Conservation (phyloP, 2,329 filamentous ascomycete genomes). For the Aspergillus sp. region DNA sequence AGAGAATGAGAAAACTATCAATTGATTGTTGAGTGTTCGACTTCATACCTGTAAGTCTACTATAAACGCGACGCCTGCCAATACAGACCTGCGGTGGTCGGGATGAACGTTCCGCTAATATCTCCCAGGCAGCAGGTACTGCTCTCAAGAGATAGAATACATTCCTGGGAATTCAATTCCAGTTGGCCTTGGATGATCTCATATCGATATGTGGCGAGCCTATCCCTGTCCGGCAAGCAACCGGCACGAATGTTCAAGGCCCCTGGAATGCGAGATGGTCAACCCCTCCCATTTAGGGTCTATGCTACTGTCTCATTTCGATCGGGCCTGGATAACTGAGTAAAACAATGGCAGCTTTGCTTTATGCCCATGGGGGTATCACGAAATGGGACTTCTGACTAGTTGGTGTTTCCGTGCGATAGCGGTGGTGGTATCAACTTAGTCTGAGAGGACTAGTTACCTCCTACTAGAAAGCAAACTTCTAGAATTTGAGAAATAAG, state of each 20-base stretch:
- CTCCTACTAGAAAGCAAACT: not conserved
- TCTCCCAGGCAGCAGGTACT: not conserved
- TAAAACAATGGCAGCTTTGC: not conserved
- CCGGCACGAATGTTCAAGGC: not conserved
- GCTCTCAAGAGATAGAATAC: not conserved
- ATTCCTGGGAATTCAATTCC: not conserved
- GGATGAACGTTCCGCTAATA: not conserved
- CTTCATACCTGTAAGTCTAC: not conserved
- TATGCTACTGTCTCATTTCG: not conserved
- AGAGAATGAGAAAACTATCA: too few species aligned
- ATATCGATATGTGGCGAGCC: constrained; percentile 1
- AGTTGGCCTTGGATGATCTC: not conserved
- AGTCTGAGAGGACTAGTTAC: not conserved
- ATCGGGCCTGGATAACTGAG: not conserved
- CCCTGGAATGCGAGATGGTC: constrained; percentile 4
- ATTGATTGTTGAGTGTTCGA: not conserved
- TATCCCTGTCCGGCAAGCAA: not conserved
- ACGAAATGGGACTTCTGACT: not conserved
- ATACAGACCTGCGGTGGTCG: not conserved
- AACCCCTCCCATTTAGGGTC: not conserved
- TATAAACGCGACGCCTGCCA: not conserved
- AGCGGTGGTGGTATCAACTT: not conserved
- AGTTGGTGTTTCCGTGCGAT: not conserved
- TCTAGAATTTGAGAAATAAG: not conserved
- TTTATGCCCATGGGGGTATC: not conserved